A percentile compares a stretch with the other conserved stretches of the same genome.
phyloP scores from a whole-genome alignment of 805 yeast genomes.

The Cyberlindnera nakhonratchasimensis region DNA sequence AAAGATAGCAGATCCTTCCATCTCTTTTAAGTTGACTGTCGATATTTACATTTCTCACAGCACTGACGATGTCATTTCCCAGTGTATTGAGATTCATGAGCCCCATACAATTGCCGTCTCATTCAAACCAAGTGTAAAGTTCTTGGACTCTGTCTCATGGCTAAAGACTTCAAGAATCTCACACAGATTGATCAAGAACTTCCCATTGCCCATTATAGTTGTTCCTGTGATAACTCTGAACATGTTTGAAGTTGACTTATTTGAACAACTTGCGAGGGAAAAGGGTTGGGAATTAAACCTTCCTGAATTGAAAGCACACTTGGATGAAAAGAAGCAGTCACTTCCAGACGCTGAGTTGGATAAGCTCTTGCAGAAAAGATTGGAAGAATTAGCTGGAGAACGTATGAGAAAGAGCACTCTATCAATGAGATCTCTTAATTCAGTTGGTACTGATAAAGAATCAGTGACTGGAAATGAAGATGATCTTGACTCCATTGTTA shows the following conservation, averaged over 20 bases:
- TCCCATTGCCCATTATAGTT: conserved; percentile 62
- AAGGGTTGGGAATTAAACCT: conserved; percentile 6
- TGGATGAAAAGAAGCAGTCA: conserved; percentile 9
- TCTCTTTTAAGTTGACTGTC: conserved; percentile 49
- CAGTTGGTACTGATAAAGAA: neutral
- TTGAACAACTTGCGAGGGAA: conserved; percentile 30
- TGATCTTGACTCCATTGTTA: conserved; percentile 1
- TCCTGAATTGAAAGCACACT: conserved; percentile 8
- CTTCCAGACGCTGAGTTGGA: conserved; percentile 8
- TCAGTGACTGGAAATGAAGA: neutral
- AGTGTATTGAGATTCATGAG: conserved; percentile 56
- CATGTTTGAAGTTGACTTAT: conserved; percentile 45
- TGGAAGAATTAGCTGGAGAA: conserved; percentile 1
- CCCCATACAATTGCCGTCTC: conserved; percentile 58
- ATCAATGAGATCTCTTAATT: neutral
- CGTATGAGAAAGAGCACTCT: neutral
- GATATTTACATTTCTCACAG: conserved; percentile 55
- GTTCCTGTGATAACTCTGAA: conserved; percentile 60
- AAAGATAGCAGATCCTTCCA: conserved; percentile 5
- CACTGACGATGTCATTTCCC: conserved; percentile 53
- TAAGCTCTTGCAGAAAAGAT: conserved; percentile 3
- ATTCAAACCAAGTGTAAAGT: conserved; percentile 42
- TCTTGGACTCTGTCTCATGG: conserved; percentile 45
- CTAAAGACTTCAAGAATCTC: conserved; percentile 63
- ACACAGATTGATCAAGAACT: conserved; percentile 60